A percentile compares a stretch with the other conserved stretches of the same genome.
phyloP scores from a whole-genome alignment of 441 rosid genomes.

The Erodium trifolium region DNA sequence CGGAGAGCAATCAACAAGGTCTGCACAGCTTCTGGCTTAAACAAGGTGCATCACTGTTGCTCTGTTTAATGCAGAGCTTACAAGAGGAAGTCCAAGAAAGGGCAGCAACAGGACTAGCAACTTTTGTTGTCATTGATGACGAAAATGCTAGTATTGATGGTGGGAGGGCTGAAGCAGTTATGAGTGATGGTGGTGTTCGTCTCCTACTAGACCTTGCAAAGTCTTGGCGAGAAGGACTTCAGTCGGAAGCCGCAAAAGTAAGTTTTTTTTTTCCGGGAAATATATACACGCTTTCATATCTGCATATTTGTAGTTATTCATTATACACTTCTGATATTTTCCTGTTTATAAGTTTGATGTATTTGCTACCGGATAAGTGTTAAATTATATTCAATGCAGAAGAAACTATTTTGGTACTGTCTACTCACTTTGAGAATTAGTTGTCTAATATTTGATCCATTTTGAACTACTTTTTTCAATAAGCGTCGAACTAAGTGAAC shows the following conservation, averaged over 20 bases:
- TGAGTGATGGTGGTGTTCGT: constrained; percentile 79
- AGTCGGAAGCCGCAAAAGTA: constrained; percentile 96
- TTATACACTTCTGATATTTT: neutral
- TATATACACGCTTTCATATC: too few species aligned
- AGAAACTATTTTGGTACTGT: too few species aligned
- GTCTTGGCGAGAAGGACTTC: constrained; percentile 96
- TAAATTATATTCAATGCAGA: too few species aligned
- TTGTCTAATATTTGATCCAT: too few species aligned
- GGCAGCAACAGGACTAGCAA: constrained; percentile 88
- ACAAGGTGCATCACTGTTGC: constrained; percentile 77
- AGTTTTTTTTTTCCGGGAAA: neutral
- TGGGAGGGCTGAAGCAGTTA: constrained; percentile 91
- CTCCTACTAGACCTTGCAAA: constrained; percentile 81
- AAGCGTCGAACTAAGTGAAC: neutral
- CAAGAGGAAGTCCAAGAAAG: constrained; percentile 96
- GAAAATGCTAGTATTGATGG: constrained; percentile 89
- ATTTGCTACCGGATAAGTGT: neutral
- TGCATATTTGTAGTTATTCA: neutral
- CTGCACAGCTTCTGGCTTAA: constrained; percentile 85
- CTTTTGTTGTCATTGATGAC: constrained; percentile 86
- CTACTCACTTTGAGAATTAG: neutral
- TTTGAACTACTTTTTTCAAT: too few species aligned
- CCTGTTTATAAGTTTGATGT: neutral
- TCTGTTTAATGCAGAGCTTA: constrained; percentile 73
- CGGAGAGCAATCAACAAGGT: constrained; percentile 80